A percentile compares a stretch with the other conserved stretches of the same genome.
Conservation (phyloP, 1,284 basidiomycete species). For the Fistulina hepatica region DNA sequence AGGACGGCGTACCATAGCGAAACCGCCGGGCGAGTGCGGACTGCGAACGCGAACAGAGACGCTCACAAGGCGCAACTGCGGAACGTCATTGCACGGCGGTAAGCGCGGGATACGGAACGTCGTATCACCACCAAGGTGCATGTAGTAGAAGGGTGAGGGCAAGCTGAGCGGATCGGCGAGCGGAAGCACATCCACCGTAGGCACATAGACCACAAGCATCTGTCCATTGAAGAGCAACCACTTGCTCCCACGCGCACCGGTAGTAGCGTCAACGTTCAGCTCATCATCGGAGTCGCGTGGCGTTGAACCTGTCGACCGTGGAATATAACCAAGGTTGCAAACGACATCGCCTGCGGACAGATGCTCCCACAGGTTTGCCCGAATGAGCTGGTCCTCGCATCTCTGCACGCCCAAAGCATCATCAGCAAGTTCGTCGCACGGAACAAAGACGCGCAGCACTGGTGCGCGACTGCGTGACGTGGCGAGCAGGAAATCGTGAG, state of each 20-base stretch:
- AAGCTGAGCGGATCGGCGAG: slow-evolving; percentile 45
- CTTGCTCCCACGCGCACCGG: slow-evolving; percentile 17
- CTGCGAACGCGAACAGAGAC: slow-evolving; percentile 38
- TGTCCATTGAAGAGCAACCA: slow-evolving; percentile 67
- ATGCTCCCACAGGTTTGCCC: slow-evolving; percentile 55
- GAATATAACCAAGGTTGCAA: slow-evolving; percentile 67
- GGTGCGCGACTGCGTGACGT: slow-evolving; percentile 57
- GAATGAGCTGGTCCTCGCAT: slow-evolving; percentile 55
- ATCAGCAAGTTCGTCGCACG: slow-evolving; percentile 45
- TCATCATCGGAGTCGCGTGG: slow-evolving; percentile 20
- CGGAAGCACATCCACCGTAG: slow-evolving; percentile 36
- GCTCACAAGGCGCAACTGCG: slow-evolving; percentile 35
- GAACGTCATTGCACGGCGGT: slow-evolving; percentile 26
- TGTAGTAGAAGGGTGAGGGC: slow-evolving; percentile 63
- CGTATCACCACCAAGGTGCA: slow-evolving; percentile 46
- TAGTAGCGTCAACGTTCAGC: slow-evolving; percentile 11
- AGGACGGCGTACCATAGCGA: slow-evolving; percentile 43
- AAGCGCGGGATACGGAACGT: slow-evolving; percentile 35
- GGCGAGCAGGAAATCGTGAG: slow-evolving; percentile 53
- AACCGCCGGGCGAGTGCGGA: slow-evolving; percentile 45
- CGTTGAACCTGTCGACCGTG: slow-evolving; percentile 26
- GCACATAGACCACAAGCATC: slow-evolving; percentile 44
- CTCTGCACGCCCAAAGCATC: slow-evolving; percentile 31
- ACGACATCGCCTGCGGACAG: slow-evolving; percentile 64
- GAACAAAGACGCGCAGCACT: slow-evolving; percentile 62